Evolutionary conservation across 1,284 basidiomycete species (phyloP).

Genomic region (Quambalaria eucalypti): DNA sequence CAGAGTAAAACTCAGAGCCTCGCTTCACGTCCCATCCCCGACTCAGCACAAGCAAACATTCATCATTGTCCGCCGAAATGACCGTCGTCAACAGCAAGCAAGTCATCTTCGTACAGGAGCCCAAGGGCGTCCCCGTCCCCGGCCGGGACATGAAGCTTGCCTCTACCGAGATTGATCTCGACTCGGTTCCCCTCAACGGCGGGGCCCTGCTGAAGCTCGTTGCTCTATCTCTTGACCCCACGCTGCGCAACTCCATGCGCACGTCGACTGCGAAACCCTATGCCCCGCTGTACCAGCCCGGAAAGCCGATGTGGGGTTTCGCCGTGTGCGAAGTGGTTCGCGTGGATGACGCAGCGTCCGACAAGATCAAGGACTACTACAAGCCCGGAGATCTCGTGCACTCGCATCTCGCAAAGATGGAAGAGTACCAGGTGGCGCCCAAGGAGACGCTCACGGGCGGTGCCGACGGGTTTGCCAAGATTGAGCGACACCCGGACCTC

Average conservation of each 20-base stretch:
- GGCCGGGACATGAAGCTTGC: background rate
- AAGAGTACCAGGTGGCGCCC: background rate
- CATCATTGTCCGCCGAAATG: too few species aligned
- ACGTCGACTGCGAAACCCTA: background rate
- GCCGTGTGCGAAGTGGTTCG: background rate
- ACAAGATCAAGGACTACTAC: too few species aligned
- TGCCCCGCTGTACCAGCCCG: background rate
- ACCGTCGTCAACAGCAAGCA: too few species aligned
- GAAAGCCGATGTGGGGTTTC: background rate
- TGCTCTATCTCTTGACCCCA: background rate
- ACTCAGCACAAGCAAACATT: too few species aligned
- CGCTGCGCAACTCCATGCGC: background rate
- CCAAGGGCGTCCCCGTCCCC: background rate
- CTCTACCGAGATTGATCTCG: background rate
- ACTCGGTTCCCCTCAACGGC: background rate
- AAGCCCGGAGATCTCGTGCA: background rate
- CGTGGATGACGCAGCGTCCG: background rate
- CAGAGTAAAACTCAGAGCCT: too few species aligned
- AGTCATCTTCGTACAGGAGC: background rate
- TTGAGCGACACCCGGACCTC: background rate
- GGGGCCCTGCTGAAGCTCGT: background rate
- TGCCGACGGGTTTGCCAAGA: background rate
- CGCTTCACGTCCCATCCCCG: too few species aligned
- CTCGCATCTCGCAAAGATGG: background rate
- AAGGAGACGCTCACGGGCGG: background rate